These are phyloP conservation scores for Lecanicillium sp. DNA, from an alignment of 2,329 filamentous ascomycete species.

Conservation along the genomic window DNA sequence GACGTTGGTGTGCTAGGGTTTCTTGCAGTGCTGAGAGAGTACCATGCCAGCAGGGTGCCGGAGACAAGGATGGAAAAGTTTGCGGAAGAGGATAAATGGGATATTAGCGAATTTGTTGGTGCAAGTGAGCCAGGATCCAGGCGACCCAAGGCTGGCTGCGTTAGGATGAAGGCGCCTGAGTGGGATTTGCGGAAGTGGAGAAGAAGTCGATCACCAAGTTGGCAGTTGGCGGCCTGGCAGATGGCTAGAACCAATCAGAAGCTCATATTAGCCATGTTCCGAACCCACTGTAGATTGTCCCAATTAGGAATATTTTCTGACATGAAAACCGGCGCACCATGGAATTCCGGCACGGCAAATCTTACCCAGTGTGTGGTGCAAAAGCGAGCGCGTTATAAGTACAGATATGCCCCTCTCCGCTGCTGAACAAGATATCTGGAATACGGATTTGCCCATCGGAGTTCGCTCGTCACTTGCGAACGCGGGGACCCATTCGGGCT, in stretches of 20 bases:
- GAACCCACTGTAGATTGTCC: not conserved
- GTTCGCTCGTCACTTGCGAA: too few relatives aligned
- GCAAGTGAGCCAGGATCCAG: too few relatives aligned
- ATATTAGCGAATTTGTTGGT: too few relatives aligned
- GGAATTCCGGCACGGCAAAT: not conserved
- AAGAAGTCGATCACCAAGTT: slow-evolving; percentile 2
- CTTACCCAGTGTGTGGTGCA: not conserved
- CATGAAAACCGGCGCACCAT: slow-evolving; percentile 1
- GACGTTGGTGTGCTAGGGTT: too few relatives aligned
- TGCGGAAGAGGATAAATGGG: too few relatives aligned
- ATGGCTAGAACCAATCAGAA: not conserved
- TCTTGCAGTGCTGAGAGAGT: too few relatives aligned
- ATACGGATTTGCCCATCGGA: too few relatives aligned
- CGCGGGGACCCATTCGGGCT: too few relatives aligned
- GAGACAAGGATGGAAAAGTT: too few relatives aligned
- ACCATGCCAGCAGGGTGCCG: too few relatives aligned
- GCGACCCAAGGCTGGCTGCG: not conserved
- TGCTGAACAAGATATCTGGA: too few relatives aligned
- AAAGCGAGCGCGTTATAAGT: not conserved
- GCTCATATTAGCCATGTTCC: not conserved
- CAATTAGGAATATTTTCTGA: slow-evolving; percentile 8
- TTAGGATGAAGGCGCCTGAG: not conserved
- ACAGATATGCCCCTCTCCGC: not conserved
- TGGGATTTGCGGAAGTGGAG: not conserved
- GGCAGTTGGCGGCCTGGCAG: not conserved